phyloP scores from a whole-genome alignment of 306 rosid species.

The Prosopis cineraria region DNA sequence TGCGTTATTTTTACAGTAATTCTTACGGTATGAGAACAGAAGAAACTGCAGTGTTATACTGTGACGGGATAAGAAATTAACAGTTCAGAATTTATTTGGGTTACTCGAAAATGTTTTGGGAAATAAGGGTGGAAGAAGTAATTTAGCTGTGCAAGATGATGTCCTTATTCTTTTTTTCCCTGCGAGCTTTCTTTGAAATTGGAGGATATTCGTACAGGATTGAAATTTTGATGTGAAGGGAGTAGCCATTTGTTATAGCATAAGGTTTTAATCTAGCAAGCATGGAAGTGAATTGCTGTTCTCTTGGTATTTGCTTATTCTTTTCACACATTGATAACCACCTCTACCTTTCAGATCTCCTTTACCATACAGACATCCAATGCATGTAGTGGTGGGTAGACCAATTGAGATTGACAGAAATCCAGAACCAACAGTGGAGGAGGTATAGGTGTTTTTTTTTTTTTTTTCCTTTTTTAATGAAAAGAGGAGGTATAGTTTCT shows the following conservation, averaged over 20 bases:
- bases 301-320: slow-evolving; percentile 14
- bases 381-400: slow-evolving; percentile 86
- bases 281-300: slow-evolving; percentile 11
- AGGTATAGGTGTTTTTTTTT: too few species aligned
- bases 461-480: too few species aligned
- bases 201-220: neutral
- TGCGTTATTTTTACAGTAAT: neutral
- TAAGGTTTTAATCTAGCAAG: neutral
- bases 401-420: slow-evolving; percentile 72
- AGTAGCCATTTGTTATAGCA: slow-evolving; percentile 15
- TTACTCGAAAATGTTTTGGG: slow-evolving; percentile 10
- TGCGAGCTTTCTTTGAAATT: neutral
- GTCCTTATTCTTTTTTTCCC: neutral
- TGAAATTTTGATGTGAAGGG: slow-evolving; percentile 19
- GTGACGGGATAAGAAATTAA: slow-evolving; percentile 12
- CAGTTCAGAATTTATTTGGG: slow-evolving; percentile 19
- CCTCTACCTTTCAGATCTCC: slow-evolving; percentile 65
- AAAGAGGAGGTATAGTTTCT: slow-evolving; percentile 41
- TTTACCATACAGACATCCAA: slow-evolving; percentile 63
- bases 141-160: neutral
- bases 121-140: slow-evolving; percentile 15
- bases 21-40: slow-evolving; percentile 8
- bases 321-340: neutral
- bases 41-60: neutral
- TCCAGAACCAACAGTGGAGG: slow-evolving; percentile 70